A percentile compares a stretch with the other conserved stretches of the same genome.
phyloP scores from a whole-genome alignment of 1,139 yeast genomes.

The Candida sp. region DNA sequence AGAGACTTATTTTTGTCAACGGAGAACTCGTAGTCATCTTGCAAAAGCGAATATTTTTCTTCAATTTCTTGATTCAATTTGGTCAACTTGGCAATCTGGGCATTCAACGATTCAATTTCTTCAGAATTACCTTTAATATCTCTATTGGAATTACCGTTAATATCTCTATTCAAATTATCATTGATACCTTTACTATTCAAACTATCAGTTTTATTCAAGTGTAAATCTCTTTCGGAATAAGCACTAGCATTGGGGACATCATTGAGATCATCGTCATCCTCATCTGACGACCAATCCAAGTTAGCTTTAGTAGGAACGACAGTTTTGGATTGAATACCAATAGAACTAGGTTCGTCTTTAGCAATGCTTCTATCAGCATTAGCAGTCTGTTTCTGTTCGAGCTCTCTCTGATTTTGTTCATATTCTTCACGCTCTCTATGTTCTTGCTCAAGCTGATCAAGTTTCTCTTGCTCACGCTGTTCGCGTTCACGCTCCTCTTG shows the following conservation, averaged over 20 bases:
- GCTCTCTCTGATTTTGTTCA: neutral
- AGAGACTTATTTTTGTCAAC: slow-evolving; percentile 20
- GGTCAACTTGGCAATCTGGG: slow-evolving; percentile 7
- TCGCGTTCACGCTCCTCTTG: neutral
- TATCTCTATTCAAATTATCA: neutral
- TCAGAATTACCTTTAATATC: neutral
- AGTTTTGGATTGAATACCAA: slow-evolving; percentile 54
- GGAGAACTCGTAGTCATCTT: slow-evolving; percentile 20
- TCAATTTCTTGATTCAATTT: slow-evolving; percentile 15
- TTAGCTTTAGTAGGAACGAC: slow-evolving; percentile 77
- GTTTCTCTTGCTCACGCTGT: neutral
- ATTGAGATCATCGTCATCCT: slow-evolving; percentile 38
- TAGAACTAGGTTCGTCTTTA: slow-evolving; percentile 13
- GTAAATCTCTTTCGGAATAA: neutral
- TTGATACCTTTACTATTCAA: neutral
- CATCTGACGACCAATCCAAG: slow-evolving; percentile 81
- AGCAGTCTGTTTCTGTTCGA: neutral
- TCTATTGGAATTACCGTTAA: no score
- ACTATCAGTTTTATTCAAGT: neutral
- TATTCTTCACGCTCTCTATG: neutral
- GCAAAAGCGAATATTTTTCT: slow-evolving; percentile 16
- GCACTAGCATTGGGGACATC: slow-evolving; percentile 4
- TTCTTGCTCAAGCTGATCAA: neutral
- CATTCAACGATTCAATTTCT: neutral
- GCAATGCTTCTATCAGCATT: slow-evolving; percentile 13